Evolutionary conservation across 768 basidiomycete species (phyloP).

Genomic region (Tylopilus plumbeoviolaceoides): DNA sequence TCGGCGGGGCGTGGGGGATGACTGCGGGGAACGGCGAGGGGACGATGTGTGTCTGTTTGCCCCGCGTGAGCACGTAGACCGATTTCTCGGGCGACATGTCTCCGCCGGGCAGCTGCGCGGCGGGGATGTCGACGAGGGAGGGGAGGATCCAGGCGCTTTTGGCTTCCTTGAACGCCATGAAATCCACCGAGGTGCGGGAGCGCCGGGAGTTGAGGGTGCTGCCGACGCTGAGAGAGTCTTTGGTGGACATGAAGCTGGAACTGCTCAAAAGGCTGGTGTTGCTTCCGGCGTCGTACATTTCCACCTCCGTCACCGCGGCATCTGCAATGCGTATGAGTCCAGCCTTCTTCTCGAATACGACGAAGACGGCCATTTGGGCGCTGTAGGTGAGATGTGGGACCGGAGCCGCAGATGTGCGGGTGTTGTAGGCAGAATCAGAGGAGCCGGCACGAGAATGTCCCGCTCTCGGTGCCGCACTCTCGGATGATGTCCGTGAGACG

Average conservation of each 20-base stretch:
- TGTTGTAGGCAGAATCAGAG: slow-evolving; percentile 29
- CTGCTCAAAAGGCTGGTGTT: slow-evolving; percentile 3
- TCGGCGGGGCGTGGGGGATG: slow-evolving; percentile 43
- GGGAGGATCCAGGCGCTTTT: slow-evolving; percentile 28
- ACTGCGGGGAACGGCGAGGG: slow-evolving; percentile 63
- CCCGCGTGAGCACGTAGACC: slow-evolving; percentile 66
- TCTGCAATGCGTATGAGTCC: slow-evolving; percentile 78
- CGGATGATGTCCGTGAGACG: slow-evolving; percentile 39
- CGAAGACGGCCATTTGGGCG: slow-evolving; percentile 73
- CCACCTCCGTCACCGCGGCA: slow-evolving; percentile 76
- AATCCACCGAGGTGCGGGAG: slow-evolving; percentile 44
- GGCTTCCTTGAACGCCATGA: slow-evolving; percentile 36
- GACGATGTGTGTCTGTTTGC: slow-evolving; percentile 63
- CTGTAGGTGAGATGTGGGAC: slow-evolving; percentile 49
- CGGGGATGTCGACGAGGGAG: slow-evolving; percentile 23
- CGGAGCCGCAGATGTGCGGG: slow-evolving; percentile 18
- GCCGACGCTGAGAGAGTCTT: slow-evolving; percentile 23
- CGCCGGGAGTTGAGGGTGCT: slow-evolving; percentile 27
- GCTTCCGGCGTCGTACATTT: slow-evolving; percentile 43
- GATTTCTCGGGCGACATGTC: slow-evolving; percentile 30
- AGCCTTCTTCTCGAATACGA: slow-evolving; percentile 85
- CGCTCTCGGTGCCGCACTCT: slow-evolving; percentile 30
- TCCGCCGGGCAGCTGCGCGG: slow-evolving; percentile 12
- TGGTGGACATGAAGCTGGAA: slow-evolving; percentile 22
- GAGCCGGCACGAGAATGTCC: slow-evolving; percentile 41